Evolutionary conservation across 2,329 filamentous ascomycete genomes (phyloP).

Genomic region (Endothia cerciana): DNA sequence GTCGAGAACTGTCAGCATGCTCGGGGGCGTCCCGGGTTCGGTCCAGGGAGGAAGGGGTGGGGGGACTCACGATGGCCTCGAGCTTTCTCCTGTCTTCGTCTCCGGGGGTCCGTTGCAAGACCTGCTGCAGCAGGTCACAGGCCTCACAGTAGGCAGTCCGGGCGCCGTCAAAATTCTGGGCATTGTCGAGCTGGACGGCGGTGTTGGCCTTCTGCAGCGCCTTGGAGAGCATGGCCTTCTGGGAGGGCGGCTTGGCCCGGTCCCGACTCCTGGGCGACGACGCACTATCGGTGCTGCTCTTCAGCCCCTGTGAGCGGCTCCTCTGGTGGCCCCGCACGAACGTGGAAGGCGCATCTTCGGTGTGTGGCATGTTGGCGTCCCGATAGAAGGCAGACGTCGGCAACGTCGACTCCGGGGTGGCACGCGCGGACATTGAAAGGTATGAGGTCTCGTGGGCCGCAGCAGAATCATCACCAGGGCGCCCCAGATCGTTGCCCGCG

Average conservation of each 20-base stretch:
- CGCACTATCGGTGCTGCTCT: constrained; percentile 49
- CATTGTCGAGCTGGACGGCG: constrained; percentile 93
- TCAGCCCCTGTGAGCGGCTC: constrained; percentile 50
- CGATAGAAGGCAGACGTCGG: constrained; percentile 27
- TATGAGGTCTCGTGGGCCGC: constrained; percentile 30
- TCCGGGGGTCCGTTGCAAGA: constrained; percentile 81
- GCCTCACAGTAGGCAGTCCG: constrained; percentile 90
- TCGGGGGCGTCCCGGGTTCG: background rate
- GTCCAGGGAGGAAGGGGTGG: background rate
- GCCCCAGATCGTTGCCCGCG: constrained; percentile 28
- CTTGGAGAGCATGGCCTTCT: constrained; percentile 96
- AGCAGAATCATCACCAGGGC: constrained; percentile 35
- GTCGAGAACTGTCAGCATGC: constrained; percentile 1
- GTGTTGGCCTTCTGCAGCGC: constrained; percentile 95
- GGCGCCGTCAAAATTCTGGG: constrained; percentile 89
- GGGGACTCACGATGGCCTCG: constrained; percentile 80
- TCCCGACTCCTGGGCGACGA: constrained; percentile 40
- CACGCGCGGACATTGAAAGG: constrained; percentile 28
- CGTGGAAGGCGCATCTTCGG: constrained; percentile 36
- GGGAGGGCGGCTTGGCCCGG: constrained; percentile 60
- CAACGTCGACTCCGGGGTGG: constrained; percentile 23
- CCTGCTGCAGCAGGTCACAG: constrained; percentile 83
- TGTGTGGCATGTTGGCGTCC: constrained; percentile 39
- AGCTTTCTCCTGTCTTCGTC: constrained; percentile 89
- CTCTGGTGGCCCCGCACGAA: constrained; percentile 47